Evolutionary conservation across 257 asterid species (phyloP).

Genomic region (Solanum lignicaule): DNA sequence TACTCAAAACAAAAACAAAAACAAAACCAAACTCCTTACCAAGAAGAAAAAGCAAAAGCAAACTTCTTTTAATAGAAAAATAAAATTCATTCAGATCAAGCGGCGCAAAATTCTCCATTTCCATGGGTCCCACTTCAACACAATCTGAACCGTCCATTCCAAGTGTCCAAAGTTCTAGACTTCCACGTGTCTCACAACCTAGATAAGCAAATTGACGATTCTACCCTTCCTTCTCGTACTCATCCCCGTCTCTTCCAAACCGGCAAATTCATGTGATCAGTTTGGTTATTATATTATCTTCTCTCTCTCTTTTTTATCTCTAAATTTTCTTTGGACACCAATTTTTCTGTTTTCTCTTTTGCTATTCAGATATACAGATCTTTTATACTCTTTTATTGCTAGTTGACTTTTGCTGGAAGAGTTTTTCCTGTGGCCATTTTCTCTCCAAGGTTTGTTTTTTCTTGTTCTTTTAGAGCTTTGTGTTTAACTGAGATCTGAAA

Average conservation of each 20-base stretch:
- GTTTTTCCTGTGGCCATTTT: background rate
- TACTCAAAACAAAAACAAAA: background rate
- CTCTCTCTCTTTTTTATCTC: background rate
- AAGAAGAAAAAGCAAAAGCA: background rate
- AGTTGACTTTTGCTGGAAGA: background rate
- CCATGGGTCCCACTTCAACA: background rate
- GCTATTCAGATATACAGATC: conserved; percentile 13
- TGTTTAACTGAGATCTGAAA: background rate
- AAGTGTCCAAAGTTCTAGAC: conserved; percentile 22
- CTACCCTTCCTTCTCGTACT: conserved; percentile 65
- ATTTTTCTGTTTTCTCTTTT: conserved; percentile 25
- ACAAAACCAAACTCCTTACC: background rate
- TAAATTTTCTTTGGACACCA: background rate
- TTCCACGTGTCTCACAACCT: conserved; percentile 35
- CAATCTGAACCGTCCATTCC: conserved; percentile 2
- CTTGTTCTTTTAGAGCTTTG: background rate
- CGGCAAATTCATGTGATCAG: conserved; percentile 53
- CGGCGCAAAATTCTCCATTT: background rate
- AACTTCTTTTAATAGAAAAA: background rate
- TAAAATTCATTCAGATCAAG: background rate
- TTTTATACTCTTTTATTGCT: background rate
- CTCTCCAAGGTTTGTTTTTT: background rate
- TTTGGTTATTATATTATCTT: conserved; percentile 6
- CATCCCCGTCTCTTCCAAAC: conserved; percentile 53
- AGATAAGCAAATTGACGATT: conserved; percentile 5